Base-by-base conservation (phyloP, 1,284 basidiomycete genomes). In the Agroathelia rolfsii region DNA sequence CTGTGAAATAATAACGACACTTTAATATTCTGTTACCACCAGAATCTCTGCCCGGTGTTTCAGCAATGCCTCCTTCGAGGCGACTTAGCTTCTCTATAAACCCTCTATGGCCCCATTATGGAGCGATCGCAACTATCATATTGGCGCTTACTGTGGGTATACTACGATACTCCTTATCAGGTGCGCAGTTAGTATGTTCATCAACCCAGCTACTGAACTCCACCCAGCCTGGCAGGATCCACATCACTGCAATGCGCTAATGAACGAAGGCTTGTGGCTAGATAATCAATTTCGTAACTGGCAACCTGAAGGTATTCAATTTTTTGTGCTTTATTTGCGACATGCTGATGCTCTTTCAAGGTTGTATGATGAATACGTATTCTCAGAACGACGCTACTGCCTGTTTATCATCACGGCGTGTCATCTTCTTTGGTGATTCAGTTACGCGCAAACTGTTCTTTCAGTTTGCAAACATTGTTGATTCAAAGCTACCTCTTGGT, bases 381-480 rank as follows among this genome's bases (percentile, higher is more conserved):
- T 62, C 62, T 34, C 50, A 69, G 4, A 56, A 57, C 11, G 72
- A 83, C 37, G 62, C 67, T 21, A 50, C 60, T 11, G 47, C 52
- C 9, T 85, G 81, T 46, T 53, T 84, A 14, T 49, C 52, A 13
- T 62, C 64, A 9, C 62, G 66, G 41, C 62, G 63, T 7, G 62
- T 86, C 16, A 58, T 84, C 30, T 93, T 93, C 51, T 63, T 85
- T 24, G 88, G 88, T n/a, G 88, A 93, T 55, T 89, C 86, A 13
- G 72, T 82, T 27, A 79, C 84, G 9, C 68, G 88, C 27, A 70
- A 73, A 36, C 61, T 92, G 8, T 93, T 79, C 61, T 90, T 83
- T 54, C 72, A 83, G 30, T 64, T 80, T 30, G 69, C 74, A 9
- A 66, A 77, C 33, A 48, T 67, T 21, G 47, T 79, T 13, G 82